Percentiles rank a stretch among this genome's conserved stretches.
Conservation (phyloP, 1,284 basidiomycete genomes). For the Phylloporus sp. region DNA sequence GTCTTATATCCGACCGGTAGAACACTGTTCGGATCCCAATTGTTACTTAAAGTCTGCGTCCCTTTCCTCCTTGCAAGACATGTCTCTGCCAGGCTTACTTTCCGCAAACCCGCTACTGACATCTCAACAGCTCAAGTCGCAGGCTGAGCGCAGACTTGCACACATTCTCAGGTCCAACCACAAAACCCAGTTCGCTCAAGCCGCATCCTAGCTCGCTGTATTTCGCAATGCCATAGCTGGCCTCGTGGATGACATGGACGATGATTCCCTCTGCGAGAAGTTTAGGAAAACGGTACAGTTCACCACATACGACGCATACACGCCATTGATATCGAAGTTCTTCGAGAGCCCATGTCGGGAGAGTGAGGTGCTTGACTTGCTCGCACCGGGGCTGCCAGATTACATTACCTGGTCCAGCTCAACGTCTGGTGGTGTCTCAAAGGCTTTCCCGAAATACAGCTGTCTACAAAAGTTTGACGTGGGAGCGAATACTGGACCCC, state of each 20-base stretch:
- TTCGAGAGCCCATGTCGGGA: slow-evolving; percentile 2
- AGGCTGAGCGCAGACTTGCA: not conserved
- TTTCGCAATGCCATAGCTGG: slow-evolving; percentile 1
- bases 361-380: slow-evolving; percentile 9
- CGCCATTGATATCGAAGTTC: slow-evolving; percentile 3
- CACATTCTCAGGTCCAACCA: slow-evolving; percentile 3
- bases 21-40: too few species aligned
- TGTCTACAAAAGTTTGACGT: not conserved
- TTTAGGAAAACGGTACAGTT: slow-evolving; percentile 1
- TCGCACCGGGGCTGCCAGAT: slow-evolving; percentile 24
- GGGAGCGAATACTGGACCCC: too few species aligned
- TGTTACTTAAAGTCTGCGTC: too few species aligned
- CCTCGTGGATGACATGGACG: slow-evolving; percentile 4
- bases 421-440: slow-evolving; percentile 21
- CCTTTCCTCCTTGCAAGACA: not conserved
- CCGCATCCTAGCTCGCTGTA: not conserved
- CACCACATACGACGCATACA: slow-evolving; percentile 3
- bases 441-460: slow-evolving; percentile 19
- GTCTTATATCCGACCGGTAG: too few species aligned
- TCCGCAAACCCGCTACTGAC: not conserved
- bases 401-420: slow-evolving; percentile 19
- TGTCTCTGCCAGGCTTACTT: slow-evolving; percentile 1
- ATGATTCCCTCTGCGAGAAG: slow-evolving; percentile 2
- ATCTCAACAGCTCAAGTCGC: slow-evolving; percentile 4
- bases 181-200: not conserved